phyloP scores from a whole-genome alignment of 495 filamentous ascomycete genomes.

The Astrothelium macrocarpum region DNA sequence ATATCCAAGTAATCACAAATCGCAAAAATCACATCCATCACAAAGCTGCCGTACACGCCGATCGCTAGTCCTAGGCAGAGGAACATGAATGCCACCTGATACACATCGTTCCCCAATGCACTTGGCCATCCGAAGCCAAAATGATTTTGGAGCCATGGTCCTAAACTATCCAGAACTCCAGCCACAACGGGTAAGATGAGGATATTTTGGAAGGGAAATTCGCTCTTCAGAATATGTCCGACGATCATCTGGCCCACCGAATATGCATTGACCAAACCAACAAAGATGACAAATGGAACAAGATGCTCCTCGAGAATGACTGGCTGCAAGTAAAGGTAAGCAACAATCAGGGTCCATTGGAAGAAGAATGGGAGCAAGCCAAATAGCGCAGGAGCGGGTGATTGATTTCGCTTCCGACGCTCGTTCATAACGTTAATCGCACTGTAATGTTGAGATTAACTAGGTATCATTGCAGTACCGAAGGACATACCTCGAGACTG shows the following conservation, averaged over 20 bases:
- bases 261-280: slow-evolving; percentile 84
- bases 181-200: slow-evolving; percentile 56
- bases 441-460: slow-evolving; percentile 31
- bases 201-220: slow-evolving; percentile 83
- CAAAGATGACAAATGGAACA: slow-evolving; percentile 77
- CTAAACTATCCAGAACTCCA: slow-evolving; percentile 68
- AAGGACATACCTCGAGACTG: slow-evolving; percentile 43
- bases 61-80: slow-evolving; percentile 66
- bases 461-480: background rate
- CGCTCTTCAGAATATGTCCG: slow-evolving; percentile 73
- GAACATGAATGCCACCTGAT: slow-evolving; percentile 82
- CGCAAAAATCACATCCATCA: slow-evolving; percentile 88
- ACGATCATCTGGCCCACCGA: slow-evolving; percentile 91
- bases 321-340: slow-evolving; percentile 77
- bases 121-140: slow-evolving; percentile 71
- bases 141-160: slow-evolving; percentile 48
- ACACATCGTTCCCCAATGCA: slow-evolving; percentile 59
- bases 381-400: slow-evolving; percentile 58
- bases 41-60: slow-evolving; percentile 91
- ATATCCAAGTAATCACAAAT: slow-evolving; percentile 98
- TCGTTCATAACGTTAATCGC: slow-evolving; percentile 73
- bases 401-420: slow-evolving; percentile 61
- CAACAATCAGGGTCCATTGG: slow-evolving; percentile 62
- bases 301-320: slow-evolving; percentile 69
- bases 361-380: slow-evolving; percentile 71